Conservation (phyloP, 768 basidiomycete genomes). For the Tricholoma terreum region DNA sequence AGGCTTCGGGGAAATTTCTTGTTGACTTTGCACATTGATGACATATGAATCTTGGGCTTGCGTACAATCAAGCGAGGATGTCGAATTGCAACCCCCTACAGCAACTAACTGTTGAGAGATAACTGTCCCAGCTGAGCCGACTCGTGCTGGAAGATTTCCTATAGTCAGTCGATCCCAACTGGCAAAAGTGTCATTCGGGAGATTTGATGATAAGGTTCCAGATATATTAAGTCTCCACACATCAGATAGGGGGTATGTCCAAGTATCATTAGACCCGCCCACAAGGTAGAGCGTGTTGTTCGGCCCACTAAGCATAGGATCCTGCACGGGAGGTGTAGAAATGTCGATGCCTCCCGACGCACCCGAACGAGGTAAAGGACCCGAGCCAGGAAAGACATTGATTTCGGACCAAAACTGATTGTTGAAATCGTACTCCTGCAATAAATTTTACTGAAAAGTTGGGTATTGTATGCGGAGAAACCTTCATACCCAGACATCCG, state of each 20-base stretch:
- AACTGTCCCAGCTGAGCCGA: conserved; percentile 58
- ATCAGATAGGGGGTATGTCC: conserved; percentile 51
- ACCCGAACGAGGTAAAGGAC: conserved; percentile 65
- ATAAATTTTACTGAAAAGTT: background rate
- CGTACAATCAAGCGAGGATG: conserved; percentile 44
- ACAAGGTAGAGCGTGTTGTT: conserved; percentile 74
- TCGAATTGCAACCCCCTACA: conserved; percentile 59
- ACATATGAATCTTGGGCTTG: conserved; percentile 60
- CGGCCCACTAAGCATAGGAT: conserved; percentile 45
- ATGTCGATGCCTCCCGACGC: conserved; percentile 74
- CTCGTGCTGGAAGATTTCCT: conserved; percentile 34
- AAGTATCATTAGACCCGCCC: conserved; percentile 60
- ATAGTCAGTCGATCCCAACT: conserved; percentile 57
- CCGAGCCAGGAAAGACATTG: conserved; percentile 38
- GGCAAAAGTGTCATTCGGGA: conserved; percentile 45
- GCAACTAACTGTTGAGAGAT: conserved; percentile 50
- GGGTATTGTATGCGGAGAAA: background rate
- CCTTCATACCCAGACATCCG: conserved; percentile 69
- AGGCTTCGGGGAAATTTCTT: conserved; percentile 36
- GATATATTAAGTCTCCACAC: conserved; percentile 70
- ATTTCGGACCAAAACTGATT: conserved; percentile 77
- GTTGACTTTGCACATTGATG: conserved; percentile 38
- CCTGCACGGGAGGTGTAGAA: conserved; percentile 40
- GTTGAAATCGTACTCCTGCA: conserved; percentile 74
- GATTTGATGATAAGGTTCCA: conserved; percentile 70